These are phyloP conservation scores for Barnettozyma salicaria DNA, from an alignment of 805 yeast species.

Conservation along the genomic window DNA sequence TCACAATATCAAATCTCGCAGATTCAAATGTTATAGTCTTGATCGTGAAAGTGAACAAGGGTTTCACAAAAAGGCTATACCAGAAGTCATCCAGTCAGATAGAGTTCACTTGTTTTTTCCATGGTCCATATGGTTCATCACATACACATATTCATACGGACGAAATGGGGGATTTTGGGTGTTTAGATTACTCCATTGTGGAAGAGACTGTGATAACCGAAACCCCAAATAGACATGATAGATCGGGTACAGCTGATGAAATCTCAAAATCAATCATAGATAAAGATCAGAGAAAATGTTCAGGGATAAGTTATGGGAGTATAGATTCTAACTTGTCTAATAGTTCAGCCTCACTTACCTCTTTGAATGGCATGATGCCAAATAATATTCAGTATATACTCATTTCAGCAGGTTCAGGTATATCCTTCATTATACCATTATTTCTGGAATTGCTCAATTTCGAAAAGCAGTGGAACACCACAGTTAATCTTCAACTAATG, in stretches of 20 bases:
- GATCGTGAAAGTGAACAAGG: constrained; percentile 20
- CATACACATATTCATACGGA: constrained; percentile 10
- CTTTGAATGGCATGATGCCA: neutral
- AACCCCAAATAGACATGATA: neutral
- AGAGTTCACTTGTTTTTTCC: constrained; percentile 18
- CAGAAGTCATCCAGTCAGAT: constrained; percentile 1
- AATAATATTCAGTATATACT: too few relatives aligned
- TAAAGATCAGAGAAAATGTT: neutral
- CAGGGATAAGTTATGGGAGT: constrained; percentile 6
- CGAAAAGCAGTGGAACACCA: constrained; percentile 5
- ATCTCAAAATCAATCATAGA: neutral
- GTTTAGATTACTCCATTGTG: neutral
- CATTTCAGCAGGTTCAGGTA: constrained; percentile 12
- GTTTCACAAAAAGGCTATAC: constrained; percentile 22
- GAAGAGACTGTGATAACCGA: constrained; percentile 3
- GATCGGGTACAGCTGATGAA: neutral
- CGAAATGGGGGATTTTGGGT: neutral
- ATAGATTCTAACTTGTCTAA: constrained; percentile 1
- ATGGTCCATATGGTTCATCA: constrained; percentile 26
- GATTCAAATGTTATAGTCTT: constrained; percentile 5
- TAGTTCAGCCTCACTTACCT: neutral
- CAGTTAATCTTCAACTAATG: constrained; percentile 17
- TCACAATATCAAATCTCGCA: constrained; percentile 23
- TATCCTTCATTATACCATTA: constrained; percentile 10
- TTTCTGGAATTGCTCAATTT: constrained; percentile 14